These are phyloP conservation scores for Epichloe aotearoae DNA, from an alignment of 2,329 filamentous ascomycete genomes.

Conservation along the genomic window DNA sequence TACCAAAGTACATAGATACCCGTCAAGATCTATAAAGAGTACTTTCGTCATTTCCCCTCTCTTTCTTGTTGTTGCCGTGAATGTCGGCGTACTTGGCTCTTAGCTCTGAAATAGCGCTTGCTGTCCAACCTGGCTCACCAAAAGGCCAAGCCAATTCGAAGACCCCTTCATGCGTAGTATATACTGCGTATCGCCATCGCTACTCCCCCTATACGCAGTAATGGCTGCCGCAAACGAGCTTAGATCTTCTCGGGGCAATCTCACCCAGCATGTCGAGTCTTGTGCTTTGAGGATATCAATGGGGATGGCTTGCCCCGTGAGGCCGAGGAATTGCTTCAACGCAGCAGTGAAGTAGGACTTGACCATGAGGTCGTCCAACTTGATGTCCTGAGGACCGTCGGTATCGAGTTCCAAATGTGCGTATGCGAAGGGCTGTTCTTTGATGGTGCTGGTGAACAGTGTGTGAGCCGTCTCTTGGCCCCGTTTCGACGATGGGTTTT, in stretches of 20 bases:
- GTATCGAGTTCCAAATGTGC: conserved; percentile 37
- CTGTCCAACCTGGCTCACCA: conserved; percentile 34
- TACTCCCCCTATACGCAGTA: conserved; percentile 47
- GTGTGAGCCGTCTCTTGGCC: conserved; percentile 30
- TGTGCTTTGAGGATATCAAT: conserved; percentile 57
- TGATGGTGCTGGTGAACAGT: conserved; percentile 36
- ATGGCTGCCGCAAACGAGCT: conserved; percentile 49
- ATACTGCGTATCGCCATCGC: conserved; percentile 28
- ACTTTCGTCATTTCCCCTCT: conserved; percentile 8
- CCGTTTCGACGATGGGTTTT: conserved; percentile 10
- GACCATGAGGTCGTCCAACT: conserved; percentile 48
- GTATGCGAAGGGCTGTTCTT: conserved; percentile 42
- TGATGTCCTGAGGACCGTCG: conserved; percentile 11
- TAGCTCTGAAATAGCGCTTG: conserved; percentile 31
- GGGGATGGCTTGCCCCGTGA: conserved; percentile 51
- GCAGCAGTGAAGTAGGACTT: conserved; percentile 51
- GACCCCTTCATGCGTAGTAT: conserved; percentile 42
- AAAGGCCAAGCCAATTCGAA: conserved; percentile 50
- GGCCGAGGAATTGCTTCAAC: conserved; percentile 55
- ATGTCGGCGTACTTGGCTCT: conserved; percentile 6
- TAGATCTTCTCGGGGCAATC: conserved; percentile 49
- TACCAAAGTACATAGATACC: conserved; percentile 9
- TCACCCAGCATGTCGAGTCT: conserved; percentile 45
- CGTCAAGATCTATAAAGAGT: conserved; percentile 3
- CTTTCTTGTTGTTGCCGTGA: conserved; percentile 2